Conservation (phyloP, 2,329 filamentous ascomycete species). For the Ophiostoma montium region DNA sequence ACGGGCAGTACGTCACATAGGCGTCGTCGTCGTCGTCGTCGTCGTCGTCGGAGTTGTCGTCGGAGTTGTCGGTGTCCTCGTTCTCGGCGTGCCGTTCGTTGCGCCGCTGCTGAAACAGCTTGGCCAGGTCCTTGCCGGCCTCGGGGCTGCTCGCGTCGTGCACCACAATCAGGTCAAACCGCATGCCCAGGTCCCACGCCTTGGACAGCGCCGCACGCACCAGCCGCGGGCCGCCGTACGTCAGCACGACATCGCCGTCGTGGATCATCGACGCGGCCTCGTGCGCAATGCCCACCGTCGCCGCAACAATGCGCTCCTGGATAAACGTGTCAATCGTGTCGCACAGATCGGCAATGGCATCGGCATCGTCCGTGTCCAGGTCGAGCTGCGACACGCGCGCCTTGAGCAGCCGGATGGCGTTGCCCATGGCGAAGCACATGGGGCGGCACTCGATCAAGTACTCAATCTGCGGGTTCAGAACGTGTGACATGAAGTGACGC, state of each 20-base stretch:
- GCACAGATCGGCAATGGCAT: conserved; percentile 67
- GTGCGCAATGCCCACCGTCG: conserved; percentile 71
- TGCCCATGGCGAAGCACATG: conserved; percentile 92
- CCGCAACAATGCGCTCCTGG: conserved; percentile 74
- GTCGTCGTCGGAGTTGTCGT: conserved; percentile 26
- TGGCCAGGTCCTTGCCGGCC: conserved; percentile 46
- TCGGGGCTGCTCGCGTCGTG: conserved; percentile 47
- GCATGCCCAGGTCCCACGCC: conserved; percentile 55
- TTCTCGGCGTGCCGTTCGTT: too few relatives aligned
- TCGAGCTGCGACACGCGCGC: conserved; percentile 83
- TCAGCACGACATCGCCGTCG: conserved; percentile 69
- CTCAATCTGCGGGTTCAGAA: conserved; percentile 87
- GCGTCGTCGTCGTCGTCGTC: conserved; percentile 26
- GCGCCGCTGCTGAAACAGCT: conserved; percentile 35
- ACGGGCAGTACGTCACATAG: conserved; percentile 61
- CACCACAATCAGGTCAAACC: conserved; percentile 72
- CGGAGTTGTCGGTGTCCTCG: too few relatives aligned
- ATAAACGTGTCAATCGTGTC: conserved; percentile 81
- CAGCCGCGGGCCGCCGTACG: conserved; percentile 73
- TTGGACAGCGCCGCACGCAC: conserved; percentile 69
- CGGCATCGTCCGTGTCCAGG: conserved; percentile 65
- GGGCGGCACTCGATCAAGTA: conserved; percentile 90
- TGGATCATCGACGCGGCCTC: conserved; percentile 63
- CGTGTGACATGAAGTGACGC: conserved; percentile 80
- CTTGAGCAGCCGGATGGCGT: conserved; percentile 90